A percentile compares a stretch with the other conserved stretches of the same genome.
Conservation (phyloP, 176 grass and related monocot species). For the Carex scoparia region DNA sequence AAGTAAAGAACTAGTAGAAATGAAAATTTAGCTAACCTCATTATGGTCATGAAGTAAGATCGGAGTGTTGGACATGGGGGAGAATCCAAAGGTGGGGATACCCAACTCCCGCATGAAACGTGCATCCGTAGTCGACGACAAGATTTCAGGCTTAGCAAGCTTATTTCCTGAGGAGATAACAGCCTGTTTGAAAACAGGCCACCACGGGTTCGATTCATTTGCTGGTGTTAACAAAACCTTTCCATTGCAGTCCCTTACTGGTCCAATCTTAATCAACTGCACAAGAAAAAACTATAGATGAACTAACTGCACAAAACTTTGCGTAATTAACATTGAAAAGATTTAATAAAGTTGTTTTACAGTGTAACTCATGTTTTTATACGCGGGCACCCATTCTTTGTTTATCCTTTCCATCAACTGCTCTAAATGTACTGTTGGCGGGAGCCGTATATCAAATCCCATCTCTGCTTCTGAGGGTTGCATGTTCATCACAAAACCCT, state of each 20-base stretch:
- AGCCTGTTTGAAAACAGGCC: constrained; percentile 62
- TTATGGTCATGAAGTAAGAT: constrained; percentile 89
- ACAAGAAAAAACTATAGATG: background rate
- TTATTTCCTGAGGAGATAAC: constrained; percentile 52
- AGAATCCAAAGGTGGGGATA: constrained; percentile 82
- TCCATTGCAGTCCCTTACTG: constrained; percentile 38
- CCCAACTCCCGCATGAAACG: constrained; percentile 72
- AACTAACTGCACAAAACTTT: background rate
- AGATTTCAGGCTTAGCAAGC: constrained; percentile 75
- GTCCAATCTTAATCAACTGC: constrained; percentile 58
- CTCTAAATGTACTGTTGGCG: constrained; percentile 66
- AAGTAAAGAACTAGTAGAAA: background rate
- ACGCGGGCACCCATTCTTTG: constrained; percentile 82
- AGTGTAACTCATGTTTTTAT: constrained; percentile 77
- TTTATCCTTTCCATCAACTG: constrained; percentile 63
- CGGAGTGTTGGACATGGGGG: constrained; percentile 78
- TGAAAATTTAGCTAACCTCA: constrained; percentile 35
- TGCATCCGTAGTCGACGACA: constrained; percentile 74
- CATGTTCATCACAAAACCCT: constrained; percentile 99
- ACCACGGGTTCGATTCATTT: constrained; percentile 88
- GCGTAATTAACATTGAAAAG: background rate
- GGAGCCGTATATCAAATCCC: constrained; percentile 84
- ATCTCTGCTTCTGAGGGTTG: constrained; percentile 98
- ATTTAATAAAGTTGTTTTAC: constrained; percentile 28
- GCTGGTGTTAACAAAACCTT: constrained; percentile 43